Percentiles rank a stretch among this genome's conserved stretches.
These are phyloP conservation scores for Aureobasidium sp. DNA, from an alignment of 2,329 filamentous ascomycete species.

Conservation along the genomic window DNA sequence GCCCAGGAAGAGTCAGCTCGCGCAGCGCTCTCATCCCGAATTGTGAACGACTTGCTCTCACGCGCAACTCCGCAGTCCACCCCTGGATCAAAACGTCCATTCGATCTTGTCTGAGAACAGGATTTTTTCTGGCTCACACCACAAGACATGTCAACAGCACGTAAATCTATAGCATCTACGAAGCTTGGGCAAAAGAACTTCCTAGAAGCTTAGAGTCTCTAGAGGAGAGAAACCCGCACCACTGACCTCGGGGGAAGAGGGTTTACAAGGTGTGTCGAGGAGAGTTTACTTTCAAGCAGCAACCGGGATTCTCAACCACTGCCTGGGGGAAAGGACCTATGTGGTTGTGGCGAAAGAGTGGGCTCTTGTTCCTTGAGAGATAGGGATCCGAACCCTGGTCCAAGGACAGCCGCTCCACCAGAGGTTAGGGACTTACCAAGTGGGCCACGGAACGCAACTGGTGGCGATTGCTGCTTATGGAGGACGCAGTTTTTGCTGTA, in stretches of 20 bases:
- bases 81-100: conserved; percentile 6
- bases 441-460: not conserved
- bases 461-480: not conserved
- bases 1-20: conserved; percentile 1
- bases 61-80: not conserved
- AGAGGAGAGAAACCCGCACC: not conserved
- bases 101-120: conserved; percentile 7
- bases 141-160: not conserved
- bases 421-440: not conserved
- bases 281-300: not conserved
- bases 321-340: not conserved
- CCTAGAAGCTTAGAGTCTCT: not conserved
- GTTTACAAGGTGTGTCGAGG: not conserved
- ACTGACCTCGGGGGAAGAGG: not conserved
- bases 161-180: not conserved
- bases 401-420: not conserved
- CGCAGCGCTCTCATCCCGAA: not conserved
- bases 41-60: not conserved
- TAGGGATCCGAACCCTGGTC: not conserved
- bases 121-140: not conserved
- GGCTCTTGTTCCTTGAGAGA: not conserved
- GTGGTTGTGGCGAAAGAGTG: not conserved
- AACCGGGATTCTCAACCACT: not conserved
- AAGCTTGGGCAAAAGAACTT: not conserved
- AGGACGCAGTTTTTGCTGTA: not conserved